Evolutionary conservation across 805 yeast genomes (phyloP).

Genomic region (Wickerhamiella hasegawae): DNA sequence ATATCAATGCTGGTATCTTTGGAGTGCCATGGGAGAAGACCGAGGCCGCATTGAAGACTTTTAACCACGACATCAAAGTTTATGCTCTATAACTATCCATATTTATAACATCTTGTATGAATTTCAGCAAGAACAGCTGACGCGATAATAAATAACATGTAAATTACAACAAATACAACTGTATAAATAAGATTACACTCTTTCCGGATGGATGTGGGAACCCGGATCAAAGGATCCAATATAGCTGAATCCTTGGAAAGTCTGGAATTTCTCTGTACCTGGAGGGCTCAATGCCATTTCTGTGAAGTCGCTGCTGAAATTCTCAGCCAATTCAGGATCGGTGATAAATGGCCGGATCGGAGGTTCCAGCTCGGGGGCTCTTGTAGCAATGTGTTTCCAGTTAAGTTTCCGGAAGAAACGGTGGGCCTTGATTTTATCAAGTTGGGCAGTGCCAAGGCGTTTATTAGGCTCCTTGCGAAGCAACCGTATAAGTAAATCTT

Average conservation of each 20-base stretch:
- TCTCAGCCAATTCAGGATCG: conserved; percentile 70
- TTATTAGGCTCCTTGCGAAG: conserved; percentile 54
- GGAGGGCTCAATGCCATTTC: conserved; percentile 31
- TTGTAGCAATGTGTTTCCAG: conserved; percentile 44
- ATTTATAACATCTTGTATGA: no score
- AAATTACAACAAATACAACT: no score
- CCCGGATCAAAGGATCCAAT: conserved; percentile 14
- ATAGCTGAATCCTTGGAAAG: conserved; percentile 16
- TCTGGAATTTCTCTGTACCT: conserved; percentile 4
- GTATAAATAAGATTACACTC: no score
- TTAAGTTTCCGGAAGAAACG: conserved; percentile 61
- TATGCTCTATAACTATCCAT: conserved; percentile 28
- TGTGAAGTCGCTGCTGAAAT: conserved; percentile 69
- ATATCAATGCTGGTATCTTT: conserved; percentile 68
- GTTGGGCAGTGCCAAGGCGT: conserved; percentile 43
- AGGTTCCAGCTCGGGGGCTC: conserved; percentile 36
- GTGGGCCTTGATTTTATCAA: conserved; percentile 41
- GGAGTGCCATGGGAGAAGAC: conserved; percentile 66
- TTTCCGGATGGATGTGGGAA: no score
- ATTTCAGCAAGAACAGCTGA: no score
- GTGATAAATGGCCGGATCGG: conserved; percentile 76
- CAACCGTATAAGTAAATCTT: conserved; percentile 50
- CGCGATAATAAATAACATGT: no score
- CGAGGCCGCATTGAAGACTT: conserved; percentile 31
- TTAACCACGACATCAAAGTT: conserved; percentile 30